phyloP scores from a whole-genome alignment of 2,329 filamentous ascomycete species.

The Penicillium sp. region DNA sequence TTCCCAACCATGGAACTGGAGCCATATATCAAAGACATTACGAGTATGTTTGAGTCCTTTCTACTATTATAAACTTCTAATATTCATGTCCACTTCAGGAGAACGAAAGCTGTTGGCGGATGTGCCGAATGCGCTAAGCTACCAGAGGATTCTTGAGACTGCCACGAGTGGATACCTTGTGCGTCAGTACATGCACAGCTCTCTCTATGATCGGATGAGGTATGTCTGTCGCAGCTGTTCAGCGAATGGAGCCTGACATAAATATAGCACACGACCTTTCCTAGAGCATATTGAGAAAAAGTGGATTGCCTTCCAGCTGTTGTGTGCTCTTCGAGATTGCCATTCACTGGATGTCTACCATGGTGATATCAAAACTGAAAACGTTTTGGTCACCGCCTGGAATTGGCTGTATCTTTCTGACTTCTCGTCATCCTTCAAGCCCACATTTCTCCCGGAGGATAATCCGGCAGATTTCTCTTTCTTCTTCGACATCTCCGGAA shows the following conservation, averaged over 20 bases:
- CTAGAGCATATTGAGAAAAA: constrained; percentile 97
- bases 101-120: constrained; percentile 71
- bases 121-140: constrained; percentile 82
- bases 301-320: constrained; percentile 91
- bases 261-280: constrained; percentile 75
- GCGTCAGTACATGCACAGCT: constrained; percentile 91
- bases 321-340: constrained; percentile 85
- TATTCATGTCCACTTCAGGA: constrained; percentile 40
- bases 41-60: constrained; percentile 47
- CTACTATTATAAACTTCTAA: background rate
- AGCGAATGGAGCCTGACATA: constrained; percentile 20
- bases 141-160: constrained; percentile 85
- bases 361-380: constrained; percentile 97
- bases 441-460: constrained; percentile 83
- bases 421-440: constrained; percentile 92
- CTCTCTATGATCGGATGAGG: constrained; percentile 84
- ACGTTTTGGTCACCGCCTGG: constrained; percentile 94
- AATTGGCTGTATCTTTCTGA: constrained; percentile 98
- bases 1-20: constrained; percentile 72
- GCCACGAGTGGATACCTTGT: constrained; percentile 85
- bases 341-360: constrained; percentile 84
- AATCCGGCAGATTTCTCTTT: constrained; percentile 97
- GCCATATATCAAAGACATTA: constrained; percentile 66
- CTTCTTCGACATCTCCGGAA: constrained; percentile 87
- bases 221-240: constrained; percentile 19